Evolutionary conservation across 495 filamentous ascomycete species (phyloP), one percentile per base, ranked within the genome.

Genomic region (Xylaria sp.): DNA sequence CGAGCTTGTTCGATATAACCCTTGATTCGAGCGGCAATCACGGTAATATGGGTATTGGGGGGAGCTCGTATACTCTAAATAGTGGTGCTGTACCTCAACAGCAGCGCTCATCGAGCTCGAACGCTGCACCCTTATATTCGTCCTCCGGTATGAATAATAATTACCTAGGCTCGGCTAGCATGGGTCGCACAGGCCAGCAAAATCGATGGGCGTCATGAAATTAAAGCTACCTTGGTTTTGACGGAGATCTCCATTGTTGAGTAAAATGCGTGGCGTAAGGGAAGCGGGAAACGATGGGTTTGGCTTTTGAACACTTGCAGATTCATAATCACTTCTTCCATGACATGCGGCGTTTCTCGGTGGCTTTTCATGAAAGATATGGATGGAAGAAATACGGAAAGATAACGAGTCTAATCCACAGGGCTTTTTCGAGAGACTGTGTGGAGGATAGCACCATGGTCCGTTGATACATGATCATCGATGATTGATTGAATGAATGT

Each of bases 1-100:
- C 82, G 65, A 61, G 40, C 41, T 69, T 85, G 46, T 79, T 85
- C 35, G 82, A 83, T 67, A 74, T 83, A 37, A 74, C 72, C 66
- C 64, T 85, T 40, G 83, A 85, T 59, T 74, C 79, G 2, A 55
- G 76, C 41, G 77, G 72, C 15, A 81, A 71, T 40, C 78, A 80
- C 29, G 66, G 69, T 35, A 76, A 73, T 9, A 57, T 80, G 24
- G 72, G 75, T 24, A 75, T 80, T 4, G 70, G 74, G 3, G 63
- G 69, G 11, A 57, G 69, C 44, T 74, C 78, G 2, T 80, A 80
- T 31, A 70, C 69, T n/a, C 69, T 80, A 12, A 68, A 74, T 43
- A 72, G 74, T 52, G 71, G 73, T 29, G 66, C 72, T 40, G 74
- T 77, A n/a, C 71, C 73, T 0, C 61, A 72, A 26, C 75, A 77